A percentile compares a stretch with the other conserved stretches of the same genome.
These are phyloP conservation scores for Penicillium nucicola DNA, from an alignment of 495 filamentous ascomycete species.

Conservation along the genomic window DNA sequence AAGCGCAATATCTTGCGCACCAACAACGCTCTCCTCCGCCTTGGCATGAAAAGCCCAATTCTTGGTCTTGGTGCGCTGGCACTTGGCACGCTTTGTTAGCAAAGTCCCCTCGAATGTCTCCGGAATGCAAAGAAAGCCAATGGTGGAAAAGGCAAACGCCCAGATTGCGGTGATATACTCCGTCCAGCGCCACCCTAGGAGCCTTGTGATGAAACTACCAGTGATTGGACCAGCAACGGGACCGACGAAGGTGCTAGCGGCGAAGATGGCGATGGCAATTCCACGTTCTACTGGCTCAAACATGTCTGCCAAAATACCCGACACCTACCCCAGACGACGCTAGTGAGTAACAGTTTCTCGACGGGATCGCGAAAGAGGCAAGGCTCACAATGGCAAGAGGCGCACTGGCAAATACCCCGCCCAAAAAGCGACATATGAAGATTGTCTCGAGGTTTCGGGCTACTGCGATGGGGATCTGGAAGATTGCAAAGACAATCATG, in stretches of 20 bases:
- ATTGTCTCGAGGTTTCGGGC: slow-evolving; percentile 51
- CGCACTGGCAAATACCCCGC: slow-evolving; percentile 53
- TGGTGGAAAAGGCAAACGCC: slow-evolving; percentile 36
- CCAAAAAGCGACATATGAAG: slow-evolving; percentile 54
- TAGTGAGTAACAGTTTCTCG: not conserved
- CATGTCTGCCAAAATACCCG: slow-evolving; percentile 56
- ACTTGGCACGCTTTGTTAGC: slow-evolving; percentile 44
- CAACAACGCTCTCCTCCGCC: slow-evolving; percentile 16
- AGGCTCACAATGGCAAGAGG: slow-evolving; percentile 50
- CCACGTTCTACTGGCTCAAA: slow-evolving; percentile 54
- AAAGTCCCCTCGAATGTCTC: slow-evolving; percentile 56
- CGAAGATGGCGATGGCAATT: slow-evolving; percentile 52
- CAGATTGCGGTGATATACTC: slow-evolving; percentile 56
- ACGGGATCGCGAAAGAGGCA: not conserved
- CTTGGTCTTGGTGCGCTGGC: slow-evolving; percentile 49
- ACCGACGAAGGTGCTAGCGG: slow-evolving; percentile 50
- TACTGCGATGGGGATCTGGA: slow-evolving; percentile 54
- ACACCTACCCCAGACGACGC: slow-evolving; percentile 9
- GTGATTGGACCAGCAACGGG: slow-evolving; percentile 56
- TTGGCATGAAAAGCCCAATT: slow-evolving; percentile 52
- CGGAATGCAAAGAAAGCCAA: slow-evolving; percentile 40
- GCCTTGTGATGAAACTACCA: slow-evolving; percentile 48
- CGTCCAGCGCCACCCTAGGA: slow-evolving; percentile 59
- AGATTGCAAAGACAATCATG: slow-evolving; percentile 47
- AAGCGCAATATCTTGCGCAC: slow-evolving; percentile 32